Conservation (phyloP, 78 protist genomes). For the Tieghemostelium lacteum region DNA sequence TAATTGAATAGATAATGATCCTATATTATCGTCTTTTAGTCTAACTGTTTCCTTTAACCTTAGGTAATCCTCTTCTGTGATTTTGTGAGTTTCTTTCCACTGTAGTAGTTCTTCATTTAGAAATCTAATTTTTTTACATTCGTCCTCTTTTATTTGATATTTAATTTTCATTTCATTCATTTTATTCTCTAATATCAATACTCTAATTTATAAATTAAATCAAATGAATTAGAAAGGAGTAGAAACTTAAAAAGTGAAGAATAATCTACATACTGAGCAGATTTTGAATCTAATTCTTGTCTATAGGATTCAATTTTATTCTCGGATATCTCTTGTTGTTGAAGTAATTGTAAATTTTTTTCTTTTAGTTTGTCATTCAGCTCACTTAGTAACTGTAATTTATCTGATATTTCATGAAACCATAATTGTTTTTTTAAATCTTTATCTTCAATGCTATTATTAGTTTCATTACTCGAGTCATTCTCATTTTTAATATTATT, state of each 20-base stretch:
- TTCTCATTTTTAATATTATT: background rate
- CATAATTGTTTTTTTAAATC: constrained; percentile 28
- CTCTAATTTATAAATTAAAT: background rate
- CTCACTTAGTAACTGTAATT: constrained; percentile 9
- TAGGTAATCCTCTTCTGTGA: constrained; percentile 57
- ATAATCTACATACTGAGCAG: constrained; percentile 11
- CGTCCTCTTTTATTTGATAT: constrained; percentile 32
- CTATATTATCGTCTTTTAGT: constrained; percentile 40
- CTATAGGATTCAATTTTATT: constrained; percentile 26
- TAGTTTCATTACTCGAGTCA: background rate
- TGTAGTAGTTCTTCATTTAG: constrained; percentile 42
- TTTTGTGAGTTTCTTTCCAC: constrained; percentile 69
- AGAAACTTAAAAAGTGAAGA: too few relatives aligned
- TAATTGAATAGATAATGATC: constrained; percentile 43
- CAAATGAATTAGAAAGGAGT: background rate
- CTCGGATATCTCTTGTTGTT: constrained; percentile 51
- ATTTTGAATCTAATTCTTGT: constrained; percentile 45
- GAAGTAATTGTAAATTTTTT: constrained; percentile 44
- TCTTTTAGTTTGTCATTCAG: constrained; percentile 49
- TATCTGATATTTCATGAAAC: constrained; percentile 50
- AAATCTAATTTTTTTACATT: constrained; percentile 13
- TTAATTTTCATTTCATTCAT: constrained; percentile 9
- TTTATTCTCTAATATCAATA: background rate
- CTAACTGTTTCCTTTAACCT: constrained; percentile 39
- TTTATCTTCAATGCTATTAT: background rate